Evolutionary conservation across 108 stramenopile genomes (phyloP).

Genomic region (Cyclostephanos invisitatus): DNA sequence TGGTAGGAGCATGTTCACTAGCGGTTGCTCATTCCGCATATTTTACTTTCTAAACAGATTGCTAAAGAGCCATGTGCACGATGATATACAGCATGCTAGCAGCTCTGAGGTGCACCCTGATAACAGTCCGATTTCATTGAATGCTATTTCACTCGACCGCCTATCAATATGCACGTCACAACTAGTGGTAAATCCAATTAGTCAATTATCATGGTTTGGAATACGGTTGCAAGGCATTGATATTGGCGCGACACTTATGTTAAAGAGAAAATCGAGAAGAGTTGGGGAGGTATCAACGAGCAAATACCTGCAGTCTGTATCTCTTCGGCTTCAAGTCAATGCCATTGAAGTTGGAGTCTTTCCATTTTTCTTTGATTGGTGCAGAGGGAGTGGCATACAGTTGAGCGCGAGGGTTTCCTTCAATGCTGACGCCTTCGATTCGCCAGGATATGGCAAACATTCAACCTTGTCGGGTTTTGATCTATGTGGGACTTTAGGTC

Average conservation of each 20-base stretch:
- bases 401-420: constrained; percentile 21
- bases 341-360: constrained; percentile 27
- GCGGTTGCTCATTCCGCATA: constrained; percentile 38
- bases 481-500: constrained; percentile 23
- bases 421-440: neutral
- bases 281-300: neutral
- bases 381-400: constrained; percentile 19
- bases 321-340: constrained; percentile 17
- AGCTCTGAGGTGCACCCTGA: constrained; percentile 2
- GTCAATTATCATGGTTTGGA: constrained; percentile 20
- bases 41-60: constrained; percentile 41
- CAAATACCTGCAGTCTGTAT: constrained; percentile 19
- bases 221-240: constrained; percentile 31
- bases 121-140: constrained; percentile 15
- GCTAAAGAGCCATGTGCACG: constrained; percentile 4
- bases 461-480: constrained; percentile 13
- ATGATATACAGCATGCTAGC: constrained; percentile 1
- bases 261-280: constrained; percentile 20
- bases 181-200: constrained; percentile 10
- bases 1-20: constrained; percentile 31
- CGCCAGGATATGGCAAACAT: neutral
- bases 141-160: constrained; percentile 39
- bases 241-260: constrained; percentile 20
- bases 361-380: constrained; percentile 19
- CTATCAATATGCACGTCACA: constrained; percentile 33